Conservation (phyloP, 352 stramenopile genomes). For the Globisporangium cylindrosporum region DNA sequence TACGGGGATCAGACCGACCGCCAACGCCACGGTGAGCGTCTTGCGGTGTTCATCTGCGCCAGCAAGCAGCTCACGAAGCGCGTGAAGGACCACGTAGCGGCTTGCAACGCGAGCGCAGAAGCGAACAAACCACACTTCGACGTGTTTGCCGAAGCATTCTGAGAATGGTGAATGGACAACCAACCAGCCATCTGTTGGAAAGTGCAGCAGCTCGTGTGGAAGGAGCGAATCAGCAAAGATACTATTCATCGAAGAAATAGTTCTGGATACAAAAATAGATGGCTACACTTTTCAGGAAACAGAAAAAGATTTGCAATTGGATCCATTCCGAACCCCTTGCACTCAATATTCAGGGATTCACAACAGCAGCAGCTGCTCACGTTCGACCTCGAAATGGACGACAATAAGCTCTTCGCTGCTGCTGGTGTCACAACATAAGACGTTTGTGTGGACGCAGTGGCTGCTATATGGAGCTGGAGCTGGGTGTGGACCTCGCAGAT, state of each 20-base stretch:
- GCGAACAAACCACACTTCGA: conserved; percentile 11
- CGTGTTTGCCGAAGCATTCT: conserved; percentile 32
- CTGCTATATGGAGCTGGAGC: neutral
- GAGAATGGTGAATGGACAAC: neutral
- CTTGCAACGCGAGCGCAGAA: neutral
- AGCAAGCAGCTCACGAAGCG: conserved; percentile 16
- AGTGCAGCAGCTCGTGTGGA: neutral
- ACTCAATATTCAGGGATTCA: neutral
- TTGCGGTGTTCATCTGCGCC: conserved; percentile 28
- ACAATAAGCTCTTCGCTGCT: neutral
- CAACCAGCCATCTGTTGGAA: neutral
- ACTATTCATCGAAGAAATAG: no score
- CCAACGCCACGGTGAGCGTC: neutral
- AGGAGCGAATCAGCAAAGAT: neutral
- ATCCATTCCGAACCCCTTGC: neutral
- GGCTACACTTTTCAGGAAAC: conserved; percentile 2
- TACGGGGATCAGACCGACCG: neutral
- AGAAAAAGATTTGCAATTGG: neutral
- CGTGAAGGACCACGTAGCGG: conserved; percentile 26
- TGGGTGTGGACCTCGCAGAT: neutral
- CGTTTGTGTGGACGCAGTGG: neutral
- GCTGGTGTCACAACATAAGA: no score
- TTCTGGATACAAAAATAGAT: conserved; percentile 1
- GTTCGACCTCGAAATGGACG: no score
- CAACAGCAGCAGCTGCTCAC: neutral